Evolutionary conservation across 345 rosid genomes (phyloP).

Genomic region (Anacardium occidentale): DNA sequence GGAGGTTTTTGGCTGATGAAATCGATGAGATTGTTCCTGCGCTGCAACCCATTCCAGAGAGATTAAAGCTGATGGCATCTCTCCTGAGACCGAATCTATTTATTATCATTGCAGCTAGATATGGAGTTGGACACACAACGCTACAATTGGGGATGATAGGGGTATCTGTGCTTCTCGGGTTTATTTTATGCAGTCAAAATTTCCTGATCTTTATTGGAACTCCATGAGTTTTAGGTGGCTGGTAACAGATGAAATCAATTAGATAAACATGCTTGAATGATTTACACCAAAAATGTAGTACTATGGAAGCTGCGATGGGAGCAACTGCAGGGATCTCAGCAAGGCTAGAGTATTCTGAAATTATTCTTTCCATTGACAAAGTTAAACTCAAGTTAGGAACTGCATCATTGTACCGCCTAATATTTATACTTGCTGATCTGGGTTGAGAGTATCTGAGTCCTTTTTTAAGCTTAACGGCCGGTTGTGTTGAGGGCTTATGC

Average conservation of each 20-base stretch:
- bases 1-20: constrained; percentile 26
- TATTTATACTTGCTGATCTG: neutral
- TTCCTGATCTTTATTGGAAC: neutral
- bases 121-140: constrained; percentile 25
- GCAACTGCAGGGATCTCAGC: neutral
- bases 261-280: constrained; percentile 8
- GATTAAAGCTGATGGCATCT: constrained; percentile 32
- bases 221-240: neutral
- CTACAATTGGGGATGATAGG: constrained; percentile 25
- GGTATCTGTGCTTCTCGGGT: constrained; percentile 25
- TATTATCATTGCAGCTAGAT: constrained; percentile 20
- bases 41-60: constrained; percentile 50
- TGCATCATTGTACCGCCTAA: neutral
- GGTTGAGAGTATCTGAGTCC: constrained; percentile 3
- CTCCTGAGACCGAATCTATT: constrained; percentile 34
- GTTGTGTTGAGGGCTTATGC: too few relatives aligned
- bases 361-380: neutral
- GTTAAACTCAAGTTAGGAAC: neutral
- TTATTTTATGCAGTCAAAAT: neutral
- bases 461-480: neutral
- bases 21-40: constrained; percentile 33
- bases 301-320: neutral
- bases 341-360: neutral
- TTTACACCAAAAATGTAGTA: neutral
- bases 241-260: constrained; percentile 10